Evolutionary conservation across 306 rosid genomes (phyloP).

Genomic region (barrel medic (Medicago truncatula)): MtrunA17r5.0-ANR NC_053043.1:41906001-41906500

Average conservation of each 20-base stretch:
- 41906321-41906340: neutral
- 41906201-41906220: neutral
- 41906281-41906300: neutral
- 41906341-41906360: constrained; percentile 25
- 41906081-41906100: too few relatives aligned
- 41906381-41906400: neutral
- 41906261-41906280: neutral
- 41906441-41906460: constrained; percentile 14
- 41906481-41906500: neutral
- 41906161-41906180: neutral
- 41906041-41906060: constrained; percentile 6
- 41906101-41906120: too few relatives aligned
- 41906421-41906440: constrained; percentile 10
- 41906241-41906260: constrained; percentile 4
- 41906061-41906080: too few relatives aligned
- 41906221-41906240: constrained; percentile 17
- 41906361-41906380: constrained; percentile 5
- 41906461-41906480: constrained; percentile 7
- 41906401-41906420: neutral
- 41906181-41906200: neutral
- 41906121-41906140: too few relatives aligned
- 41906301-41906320: neutral
- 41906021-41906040: too few relatives aligned
- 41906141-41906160: neutral
- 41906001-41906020: too few relatives aligned